These are phyloP conservation scores for Elongisporangium prolatum DNA, from an alignment of 352 stramenopile species.

Conservation along the genomic window DNA sequence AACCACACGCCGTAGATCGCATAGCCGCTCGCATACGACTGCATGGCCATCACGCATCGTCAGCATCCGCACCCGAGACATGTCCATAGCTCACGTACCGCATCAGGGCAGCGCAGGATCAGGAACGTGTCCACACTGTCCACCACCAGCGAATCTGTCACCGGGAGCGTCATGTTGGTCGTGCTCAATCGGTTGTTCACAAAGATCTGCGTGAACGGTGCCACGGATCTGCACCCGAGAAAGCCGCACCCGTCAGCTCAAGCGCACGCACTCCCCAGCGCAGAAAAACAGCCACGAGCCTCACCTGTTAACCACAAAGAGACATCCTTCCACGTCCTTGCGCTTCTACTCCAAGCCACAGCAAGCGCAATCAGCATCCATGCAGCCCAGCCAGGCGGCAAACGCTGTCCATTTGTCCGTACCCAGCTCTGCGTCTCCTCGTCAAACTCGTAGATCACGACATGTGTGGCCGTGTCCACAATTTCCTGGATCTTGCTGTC, in stretches of 20 bases:
- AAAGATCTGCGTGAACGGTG: slow-evolving; percentile 81
- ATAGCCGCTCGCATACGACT: slow-evolving; percentile 53
- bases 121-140: slow-evolving; percentile 84
- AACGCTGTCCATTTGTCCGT: no score
- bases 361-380: background rate
- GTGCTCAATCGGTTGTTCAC: slow-evolving; percentile 89
- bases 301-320: slow-evolving; percentile 84
- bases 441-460: slow-evolving; percentile 88
- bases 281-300: background rate
- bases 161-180: slow-evolving; percentile 77
- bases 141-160: slow-evolving; percentile 69
- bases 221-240: slow-evolving; percentile 38
- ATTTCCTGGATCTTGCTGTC: slow-evolving; percentile 78
- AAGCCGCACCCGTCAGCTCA: background rate
- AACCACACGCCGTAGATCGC: slow-evolving; percentile 87
- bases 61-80: background rate
- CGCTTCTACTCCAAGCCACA: slow-evolving; percentile 49
- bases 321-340: slow-evolving; percentile 80
- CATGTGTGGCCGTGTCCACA: slow-evolving; percentile 80
- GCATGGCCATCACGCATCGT: background rate
- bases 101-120: slow-evolving; percentile 69
- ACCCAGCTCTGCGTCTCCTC: slow-evolving; percentile 80
- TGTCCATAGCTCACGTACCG: slow-evolving; percentile 19
- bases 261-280: background rate
- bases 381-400: no score